These are phyloP conservation scores for Capsicum pubescens DNA, from an alignment of 257 asterid genomes.

Conservation along the genomic window DNA sequence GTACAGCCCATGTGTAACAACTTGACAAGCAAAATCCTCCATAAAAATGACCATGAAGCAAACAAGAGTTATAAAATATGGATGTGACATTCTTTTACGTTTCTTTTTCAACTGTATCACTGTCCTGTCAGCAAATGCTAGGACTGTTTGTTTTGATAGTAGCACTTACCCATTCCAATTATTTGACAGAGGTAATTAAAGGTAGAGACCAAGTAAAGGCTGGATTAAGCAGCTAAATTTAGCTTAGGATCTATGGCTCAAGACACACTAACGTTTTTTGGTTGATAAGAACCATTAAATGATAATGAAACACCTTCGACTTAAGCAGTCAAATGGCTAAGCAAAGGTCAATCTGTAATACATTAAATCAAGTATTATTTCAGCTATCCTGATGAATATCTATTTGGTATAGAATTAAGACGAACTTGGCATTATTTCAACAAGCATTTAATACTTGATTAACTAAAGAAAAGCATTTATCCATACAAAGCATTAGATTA, in stretches of 20 bases:
- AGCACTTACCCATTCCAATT: not conserved
- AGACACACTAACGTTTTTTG: not conserved
- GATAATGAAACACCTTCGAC: slow-evolving; percentile 13
- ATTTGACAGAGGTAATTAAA: slow-evolving; percentile 16
- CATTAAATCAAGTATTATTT: not conserved
- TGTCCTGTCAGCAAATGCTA: not conserved
- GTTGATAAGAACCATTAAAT: not conserved
- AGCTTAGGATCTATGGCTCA: not conserved
- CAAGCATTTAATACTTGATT: slow-evolving; percentile 19
- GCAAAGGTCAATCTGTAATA: slow-evolving; percentile 17
- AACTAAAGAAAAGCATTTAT: not conserved
- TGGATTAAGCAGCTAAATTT: not conserved
- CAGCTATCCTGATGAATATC: not conserved
- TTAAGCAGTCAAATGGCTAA: slow-evolving; percentile 8
- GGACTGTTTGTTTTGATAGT: not conserved
- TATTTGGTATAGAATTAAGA: slow-evolving; percentile 15
- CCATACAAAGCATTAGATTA: slow-evolving; percentile 23
- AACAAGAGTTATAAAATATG: not conserved
- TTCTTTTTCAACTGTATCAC: slow-evolving; percentile 21
- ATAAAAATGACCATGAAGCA: slow-evolving; percentile 10
- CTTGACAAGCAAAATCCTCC: slow-evolving; percentile 11
- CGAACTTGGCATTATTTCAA: not conserved
- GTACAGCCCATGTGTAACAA: not conserved
- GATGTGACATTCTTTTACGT: not conserved
- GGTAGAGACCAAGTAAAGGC: slow-evolving; percentile 21